These are phyloP conservation scores for Citrus sinensis DNA, from an alignment of 345 rosid genomes.

Conservation along the genomic window DNA sequence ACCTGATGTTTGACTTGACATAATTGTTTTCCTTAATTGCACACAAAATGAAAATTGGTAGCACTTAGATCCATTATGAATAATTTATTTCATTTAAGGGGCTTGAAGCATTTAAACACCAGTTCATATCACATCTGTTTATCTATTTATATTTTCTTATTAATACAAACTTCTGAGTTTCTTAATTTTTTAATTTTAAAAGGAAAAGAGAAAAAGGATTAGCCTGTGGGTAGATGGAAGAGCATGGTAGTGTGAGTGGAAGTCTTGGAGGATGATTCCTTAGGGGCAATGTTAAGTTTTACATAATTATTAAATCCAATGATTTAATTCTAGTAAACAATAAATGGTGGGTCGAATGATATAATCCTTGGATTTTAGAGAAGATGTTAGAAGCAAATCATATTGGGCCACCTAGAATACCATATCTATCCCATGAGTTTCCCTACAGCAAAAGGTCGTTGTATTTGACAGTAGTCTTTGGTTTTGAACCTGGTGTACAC, in stretches of 20 bases:
- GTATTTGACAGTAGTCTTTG: background rate
- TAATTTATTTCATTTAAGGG: background rate
- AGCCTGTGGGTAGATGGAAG: background rate
- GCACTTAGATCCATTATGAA: background rate
- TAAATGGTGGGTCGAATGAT: background rate
- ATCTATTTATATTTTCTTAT: background rate
- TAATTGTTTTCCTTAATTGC: background rate
- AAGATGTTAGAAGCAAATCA: background rate
- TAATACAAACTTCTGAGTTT: background rate
- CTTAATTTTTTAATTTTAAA: no score
- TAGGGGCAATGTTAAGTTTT: background rate
- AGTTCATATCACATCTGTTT: background rate
- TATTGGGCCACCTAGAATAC: background rate
- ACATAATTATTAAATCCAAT: background rate
- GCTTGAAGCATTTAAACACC: background rate
- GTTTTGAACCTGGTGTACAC: background rate
- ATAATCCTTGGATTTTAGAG: background rate
- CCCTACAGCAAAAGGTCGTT: background rate
- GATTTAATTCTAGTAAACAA: background rate
- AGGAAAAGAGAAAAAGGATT: background rate
- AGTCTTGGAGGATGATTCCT: background rate
- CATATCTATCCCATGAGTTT: background rate
- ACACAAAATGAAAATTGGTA: background rate
- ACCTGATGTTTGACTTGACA: background rate
- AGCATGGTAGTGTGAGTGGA: background rate